Base-by-base conservation (phyloP, 2,329 filamentous ascomycete species). In the Monosporascus sp. region DNA sequence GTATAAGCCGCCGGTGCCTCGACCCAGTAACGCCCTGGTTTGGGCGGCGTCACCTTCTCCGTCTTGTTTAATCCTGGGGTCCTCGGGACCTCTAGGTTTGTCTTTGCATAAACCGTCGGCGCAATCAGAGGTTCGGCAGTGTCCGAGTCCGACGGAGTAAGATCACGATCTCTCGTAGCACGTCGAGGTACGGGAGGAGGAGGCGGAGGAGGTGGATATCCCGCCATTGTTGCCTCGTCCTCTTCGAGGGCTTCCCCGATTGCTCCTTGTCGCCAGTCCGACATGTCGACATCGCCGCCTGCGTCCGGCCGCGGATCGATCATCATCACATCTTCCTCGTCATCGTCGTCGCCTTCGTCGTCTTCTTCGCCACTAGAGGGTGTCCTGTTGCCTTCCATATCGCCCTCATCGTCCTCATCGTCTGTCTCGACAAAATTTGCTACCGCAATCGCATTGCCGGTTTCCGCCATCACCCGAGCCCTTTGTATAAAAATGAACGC, bases 21-120 rank as follows among this genome's bases (percentile, higher is more conserved):
- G 37, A 94, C 78, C 93, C 93, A 97, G 71, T 97, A 93, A 50
- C 82, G 79, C 14, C 89, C 86, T 11, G 89, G 86, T 51, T 79
- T 81, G n/a, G 82, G 80, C 11, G 81, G 78, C 46, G 69, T 61
- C 50, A 72, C 69, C 60, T 77, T 79, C 6, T 71, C 67, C 5
- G 62, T 55, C 51, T 67, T 65, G 9, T 64, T 58, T n/a, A 70
- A 65, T 22, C 82, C 82, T 1, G 91, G 92, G 0, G 94, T 97
- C 66, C 87, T 88, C 5, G 94, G 94, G 24, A 97, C 87, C 11
- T 87, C 82, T 35, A 88, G 71, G 55, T 85, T 85, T 3, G 81
- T 79, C 65, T 87, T 88, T 22, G 81, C 76, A 63, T 83, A 85
- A 14, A 83, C 77, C 0, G 75, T 77, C 3, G 83, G 76, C 4